Percentiles rank a stretch among this genome's conserved stretches.
Evolutionary conservation across 129 eudicot genomes (phyloP).

Genomic region (Tagetes erecta): DNA sequence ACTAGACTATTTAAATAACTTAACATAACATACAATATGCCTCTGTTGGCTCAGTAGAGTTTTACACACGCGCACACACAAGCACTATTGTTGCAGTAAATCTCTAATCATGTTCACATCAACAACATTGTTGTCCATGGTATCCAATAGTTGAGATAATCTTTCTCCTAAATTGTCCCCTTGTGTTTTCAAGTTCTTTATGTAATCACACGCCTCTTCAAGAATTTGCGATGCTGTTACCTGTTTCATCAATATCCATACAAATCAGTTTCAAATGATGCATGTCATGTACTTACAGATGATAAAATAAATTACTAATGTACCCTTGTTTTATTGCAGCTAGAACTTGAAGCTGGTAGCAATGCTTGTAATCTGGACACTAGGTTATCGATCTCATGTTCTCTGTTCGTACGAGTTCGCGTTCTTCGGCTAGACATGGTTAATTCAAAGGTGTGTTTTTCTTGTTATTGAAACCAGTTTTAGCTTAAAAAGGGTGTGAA

Average conservation of each 20-base stretch:
- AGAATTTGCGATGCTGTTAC: constrained; percentile 50
- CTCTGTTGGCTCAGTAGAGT: constrained; percentile 13
- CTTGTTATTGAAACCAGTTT: constrained; percentile 16
- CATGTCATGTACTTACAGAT: neutral
- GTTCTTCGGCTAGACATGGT: constrained; percentile 52
- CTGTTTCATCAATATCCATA: constrained; percentile 26
- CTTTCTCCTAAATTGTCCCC: constrained; percentile 48
- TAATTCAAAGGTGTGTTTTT: constrained; percentile 5
- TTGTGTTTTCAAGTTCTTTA: constrained; percentile 52
- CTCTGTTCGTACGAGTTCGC: constrained; percentile 30
- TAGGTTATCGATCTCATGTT: constrained; percentile 55
- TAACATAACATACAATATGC: constrained; percentile 18
- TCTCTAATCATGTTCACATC: constrained; percentile 49
- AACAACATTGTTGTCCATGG: constrained; percentile 39
- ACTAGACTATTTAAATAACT: constrained; percentile 11
- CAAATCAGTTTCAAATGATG: neutral
- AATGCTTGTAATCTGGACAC: constrained; percentile 50
- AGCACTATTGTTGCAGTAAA: constrained; percentile 46
- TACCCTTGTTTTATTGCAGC: constrained; percentile 50
- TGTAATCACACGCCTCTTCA: constrained; percentile 61
- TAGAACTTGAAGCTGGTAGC: constrained; percentile 50
- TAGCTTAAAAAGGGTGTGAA: constrained; percentile 45
- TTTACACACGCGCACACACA: neutral
- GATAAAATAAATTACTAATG: constrained; percentile 16
- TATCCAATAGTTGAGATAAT: constrained; percentile 46